A percentile compares a stretch with the other conserved stretches of the same genome.
phyloP scores from a whole-genome alignment of 73 alveolate genomes.

The Paramecium pentaurelia region DNA sequence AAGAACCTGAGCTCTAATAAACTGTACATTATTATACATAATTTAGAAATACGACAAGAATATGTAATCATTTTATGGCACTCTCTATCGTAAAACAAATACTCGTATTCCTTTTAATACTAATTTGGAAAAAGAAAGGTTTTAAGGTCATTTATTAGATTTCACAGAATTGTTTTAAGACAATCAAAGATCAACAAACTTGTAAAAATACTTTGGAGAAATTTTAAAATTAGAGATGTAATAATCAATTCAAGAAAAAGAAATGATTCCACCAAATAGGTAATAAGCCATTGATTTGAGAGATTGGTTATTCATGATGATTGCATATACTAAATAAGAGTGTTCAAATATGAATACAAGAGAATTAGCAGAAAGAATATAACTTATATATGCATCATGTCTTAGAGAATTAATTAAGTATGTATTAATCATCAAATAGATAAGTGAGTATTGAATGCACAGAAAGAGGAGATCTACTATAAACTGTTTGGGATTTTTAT shows the following conservation, averaged over 20 bases:
- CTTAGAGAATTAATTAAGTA: constrained; percentile 14
- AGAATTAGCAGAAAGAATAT: constrained; percentile 28
- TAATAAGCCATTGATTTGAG: constrained; percentile 4
- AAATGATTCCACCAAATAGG: constrained; percentile 44
- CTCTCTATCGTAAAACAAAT: constrained; percentile 2
- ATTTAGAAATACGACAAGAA: constrained; percentile 26
- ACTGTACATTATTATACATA: neutral
- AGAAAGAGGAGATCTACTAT: constrained; percentile 31
- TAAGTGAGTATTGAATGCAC: constrained; percentile 36
- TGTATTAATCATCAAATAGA: neutral
- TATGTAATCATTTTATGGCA: neutral
- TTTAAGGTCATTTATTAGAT: neutral
- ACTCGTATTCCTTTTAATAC: neutral
- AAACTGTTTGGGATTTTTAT: constrained; percentile 37
- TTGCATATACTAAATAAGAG: neutral
- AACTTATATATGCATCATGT: constrained; percentile 38
- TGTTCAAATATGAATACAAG: neutral
- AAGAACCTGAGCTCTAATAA: neutral
- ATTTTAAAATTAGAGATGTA: neutral
- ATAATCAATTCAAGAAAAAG: neutral
- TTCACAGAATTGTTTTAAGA: neutral
- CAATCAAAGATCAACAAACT: neutral
- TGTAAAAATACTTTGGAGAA: neutral
- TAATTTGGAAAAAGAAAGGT: neutral
- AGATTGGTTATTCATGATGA: constrained; percentile 41